Conservation (phyloP, 2,329 filamentous ascomycete genomes). For the Mycocentrospora acerina region DNA sequence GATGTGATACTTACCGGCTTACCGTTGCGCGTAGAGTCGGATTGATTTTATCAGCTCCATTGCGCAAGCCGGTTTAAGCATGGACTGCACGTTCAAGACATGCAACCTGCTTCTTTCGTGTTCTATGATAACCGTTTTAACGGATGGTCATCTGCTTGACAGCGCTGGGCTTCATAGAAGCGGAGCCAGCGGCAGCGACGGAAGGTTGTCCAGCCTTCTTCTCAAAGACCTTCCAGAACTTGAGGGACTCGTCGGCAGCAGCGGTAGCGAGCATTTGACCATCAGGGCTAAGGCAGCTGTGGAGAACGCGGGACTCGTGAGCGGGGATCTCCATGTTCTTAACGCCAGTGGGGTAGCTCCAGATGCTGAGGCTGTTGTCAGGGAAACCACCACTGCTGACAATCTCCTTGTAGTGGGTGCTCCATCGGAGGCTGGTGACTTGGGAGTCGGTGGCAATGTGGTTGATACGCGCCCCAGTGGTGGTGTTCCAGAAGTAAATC, state of each 20-base stretch:
- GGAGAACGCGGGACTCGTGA: slow-evolving; percentile 93
- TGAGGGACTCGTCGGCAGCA: slow-evolving; percentile 92
- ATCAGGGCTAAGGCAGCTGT: slow-evolving; percentile 95
- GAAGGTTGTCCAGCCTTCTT: slow-evolving; percentile 83
- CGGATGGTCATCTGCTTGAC: slow-evolving; percentile 84
- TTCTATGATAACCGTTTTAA: slow-evolving; percentile 18
- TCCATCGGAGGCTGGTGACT: slow-evolving; percentile 95
- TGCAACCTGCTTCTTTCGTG: too few relatives aligned
- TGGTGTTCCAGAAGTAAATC: slow-evolving; percentile 99
- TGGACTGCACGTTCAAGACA: too few relatives aligned
- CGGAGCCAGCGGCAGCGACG: slow-evolving; percentile 64
- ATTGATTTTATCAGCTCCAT: slow-evolving; percentile 31
- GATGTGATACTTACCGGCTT: slow-evolving; percentile 47
- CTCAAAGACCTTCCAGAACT: slow-evolving; percentile 99
- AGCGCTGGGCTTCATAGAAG: slow-evolving; percentile 76
- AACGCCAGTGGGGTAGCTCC: slow-evolving; percentile 96
- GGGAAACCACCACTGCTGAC: slow-evolving; percentile 97
- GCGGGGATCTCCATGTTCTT: slow-evolving; percentile 98
- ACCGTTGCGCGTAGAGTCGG: slow-evolving; percentile 46
- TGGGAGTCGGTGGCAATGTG: slow-evolving; percentile 98
- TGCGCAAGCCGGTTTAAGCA: slow-evolving; percentile 38
- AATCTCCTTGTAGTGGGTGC: slow-evolving; percentile 95
- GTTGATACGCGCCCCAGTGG: slow-evolving; percentile 95
- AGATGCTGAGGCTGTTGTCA: slow-evolving; percentile 98
- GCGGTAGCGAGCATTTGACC: slow-evolving; percentile 98